Conservation (phyloP, 805 yeast species). For the Candida rishiriensis region DNA sequence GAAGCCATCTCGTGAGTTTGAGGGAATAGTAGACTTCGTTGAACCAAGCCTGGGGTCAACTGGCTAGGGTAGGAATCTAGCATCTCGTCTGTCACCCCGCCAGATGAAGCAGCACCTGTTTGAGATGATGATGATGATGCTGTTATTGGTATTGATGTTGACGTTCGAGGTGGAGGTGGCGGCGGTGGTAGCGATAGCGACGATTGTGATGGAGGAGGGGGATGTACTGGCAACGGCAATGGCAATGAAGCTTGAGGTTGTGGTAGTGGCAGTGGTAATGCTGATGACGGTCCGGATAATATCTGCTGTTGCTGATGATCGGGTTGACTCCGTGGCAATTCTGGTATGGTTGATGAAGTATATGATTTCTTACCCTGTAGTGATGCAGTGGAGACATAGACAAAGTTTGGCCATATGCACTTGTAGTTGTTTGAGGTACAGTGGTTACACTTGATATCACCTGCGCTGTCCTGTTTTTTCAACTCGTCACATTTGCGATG, state of each 20-base stretch:
- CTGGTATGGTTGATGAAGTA: too few relatives aligned
- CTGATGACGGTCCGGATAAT: neutral
- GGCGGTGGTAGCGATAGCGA: too few relatives aligned
- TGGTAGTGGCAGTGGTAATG: neutral
- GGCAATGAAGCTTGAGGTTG: neutral
- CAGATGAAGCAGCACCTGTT: too few relatives aligned
- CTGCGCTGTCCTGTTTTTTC: constrained; percentile 6
- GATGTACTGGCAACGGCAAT: neutral
- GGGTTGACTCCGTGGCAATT: neutral
- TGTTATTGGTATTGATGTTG: too few relatives aligned
- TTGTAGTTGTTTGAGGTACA: constrained; percentile 8
- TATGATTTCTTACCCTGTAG: neutral
- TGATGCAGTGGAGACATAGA: constrained; percentile 2
- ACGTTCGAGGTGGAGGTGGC: too few relatives aligned
- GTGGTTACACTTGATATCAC: constrained; percentile 12
- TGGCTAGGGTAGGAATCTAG: too few relatives aligned
- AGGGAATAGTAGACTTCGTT: neutral
- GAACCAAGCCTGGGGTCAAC: neutral
- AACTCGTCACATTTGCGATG: constrained; percentile 49
- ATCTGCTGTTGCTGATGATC: neutral
- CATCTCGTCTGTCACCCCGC: too few relatives aligned
- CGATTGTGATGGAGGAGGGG: neutral
- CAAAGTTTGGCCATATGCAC: constrained; percentile 13
- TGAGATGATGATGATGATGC: too few relatives aligned
- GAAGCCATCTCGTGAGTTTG: neutral